phyloP scores from a whole-genome alignment of 495 filamentous ascomycete genomes.

The Opeltia flavorubescens region DNA sequence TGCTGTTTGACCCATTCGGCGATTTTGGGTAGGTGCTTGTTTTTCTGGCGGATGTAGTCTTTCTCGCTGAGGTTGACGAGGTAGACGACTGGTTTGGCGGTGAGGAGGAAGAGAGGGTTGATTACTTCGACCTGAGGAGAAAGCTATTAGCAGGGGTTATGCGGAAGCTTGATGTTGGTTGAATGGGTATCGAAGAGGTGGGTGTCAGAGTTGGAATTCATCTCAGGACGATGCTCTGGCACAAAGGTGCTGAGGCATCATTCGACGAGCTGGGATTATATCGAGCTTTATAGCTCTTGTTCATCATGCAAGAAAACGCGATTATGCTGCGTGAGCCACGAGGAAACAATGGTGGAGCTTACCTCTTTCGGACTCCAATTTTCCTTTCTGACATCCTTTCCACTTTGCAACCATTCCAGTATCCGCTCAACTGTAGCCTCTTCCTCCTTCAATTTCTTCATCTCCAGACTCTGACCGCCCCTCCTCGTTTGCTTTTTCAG shows the following conservation, averaged over 20 bases:
- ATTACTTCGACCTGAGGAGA: conserved; percentile 76
- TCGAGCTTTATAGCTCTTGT: conserved; percentile 90
- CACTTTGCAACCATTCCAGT: conserved; percentile 62
- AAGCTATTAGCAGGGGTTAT: conserved; percentile 17
- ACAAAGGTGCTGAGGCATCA: conserved; percentile 39
- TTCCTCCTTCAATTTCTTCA: conserved; percentile 94
- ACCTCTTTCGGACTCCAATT: conserved; percentile 94
- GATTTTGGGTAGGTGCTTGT: conserved; percentile 92
- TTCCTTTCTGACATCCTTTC: conserved; percentile 84
- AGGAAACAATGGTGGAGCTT: conserved; percentile 26
- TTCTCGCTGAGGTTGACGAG: conserved; percentile 93
- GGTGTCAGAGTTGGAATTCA: conserved; percentile 44
- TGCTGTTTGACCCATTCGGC: conserved; percentile 87
- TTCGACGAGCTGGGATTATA: conserved; percentile 99
- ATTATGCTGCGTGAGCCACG: conserved; percentile 2
- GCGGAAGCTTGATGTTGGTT: conserved; percentile 4
- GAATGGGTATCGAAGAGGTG: neutral
- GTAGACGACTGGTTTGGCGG: conserved; percentile 94
- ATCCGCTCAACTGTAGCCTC: conserved; percentile 86
- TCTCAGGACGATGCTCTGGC: conserved; percentile 54
- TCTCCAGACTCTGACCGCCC: conserved; percentile 92
- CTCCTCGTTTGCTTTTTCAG: conserved; percentile 83
- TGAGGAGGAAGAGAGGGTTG: conserved; percentile 89
- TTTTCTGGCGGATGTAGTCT: conserved; percentile 98
- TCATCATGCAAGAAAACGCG: conserved; percentile 61